These are phyloP conservation scores for Plasmodium gallinaceum DNA, from an alignment of 169 alveolate species.

Conservation along the genomic window DNA sequence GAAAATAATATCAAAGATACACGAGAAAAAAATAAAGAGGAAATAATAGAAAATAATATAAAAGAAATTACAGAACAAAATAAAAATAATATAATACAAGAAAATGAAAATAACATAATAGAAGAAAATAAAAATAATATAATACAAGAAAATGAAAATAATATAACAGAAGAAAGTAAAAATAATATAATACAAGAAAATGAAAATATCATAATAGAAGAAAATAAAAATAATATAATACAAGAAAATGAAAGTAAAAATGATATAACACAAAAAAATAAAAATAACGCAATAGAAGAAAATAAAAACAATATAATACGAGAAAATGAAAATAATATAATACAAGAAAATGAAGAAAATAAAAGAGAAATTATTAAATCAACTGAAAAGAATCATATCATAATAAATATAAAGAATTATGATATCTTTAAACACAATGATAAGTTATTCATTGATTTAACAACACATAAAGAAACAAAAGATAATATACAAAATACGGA, in stretches of 20 bases:
- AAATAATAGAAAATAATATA: not conserved
- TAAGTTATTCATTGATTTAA: conserved; percentile 53
- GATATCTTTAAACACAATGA: conserved; percentile 59
- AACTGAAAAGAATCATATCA: conserved; percentile 45
- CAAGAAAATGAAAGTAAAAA: conserved; percentile 8
- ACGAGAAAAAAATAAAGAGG: conserved; percentile 1
- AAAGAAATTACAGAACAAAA: not conserved
- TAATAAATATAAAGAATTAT: conserved; percentile 50
- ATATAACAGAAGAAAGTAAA: not conserved
- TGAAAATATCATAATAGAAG: not conserved
- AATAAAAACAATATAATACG: too few relatives aligned
- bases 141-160: not conserved
- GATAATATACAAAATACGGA: conserved; percentile 9
- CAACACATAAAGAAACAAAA: conserved; percentile 9
- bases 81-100: not conserved
- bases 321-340: not conserved
- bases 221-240: not conserved
- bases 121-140: not conserved
- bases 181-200: conserved; percentile 8
- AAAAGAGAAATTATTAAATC: conserved; percentile 3
- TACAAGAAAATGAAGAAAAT: conserved; percentile 9
- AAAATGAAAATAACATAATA: not conserved
- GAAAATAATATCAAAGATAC: not conserved
- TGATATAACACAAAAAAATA: not conserved
- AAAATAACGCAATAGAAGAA: conserved; percentile 9